These are phyloP conservation scores for Colletotrichum filicis DNA, from an alignment of 2,329 filamentous ascomycete genomes.

Conservation along the genomic window DNA sequence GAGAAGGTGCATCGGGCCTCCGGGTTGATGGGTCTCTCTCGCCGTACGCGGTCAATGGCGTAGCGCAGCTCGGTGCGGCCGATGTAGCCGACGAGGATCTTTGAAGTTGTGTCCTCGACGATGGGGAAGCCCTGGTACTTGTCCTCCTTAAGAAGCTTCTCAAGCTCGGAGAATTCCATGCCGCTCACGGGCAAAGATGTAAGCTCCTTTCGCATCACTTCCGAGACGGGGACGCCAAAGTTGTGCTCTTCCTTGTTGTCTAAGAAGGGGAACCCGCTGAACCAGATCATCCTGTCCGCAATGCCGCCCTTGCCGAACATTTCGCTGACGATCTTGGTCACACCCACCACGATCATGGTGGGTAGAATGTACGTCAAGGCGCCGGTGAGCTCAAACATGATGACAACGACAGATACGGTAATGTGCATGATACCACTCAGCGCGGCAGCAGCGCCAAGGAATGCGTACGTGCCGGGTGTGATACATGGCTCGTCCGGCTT, in stretches of 20 bases:
- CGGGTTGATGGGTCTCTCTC: constrained; percentile 73
- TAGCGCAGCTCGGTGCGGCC: constrained; percentile 92
- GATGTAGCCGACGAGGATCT: constrained; percentile 88
- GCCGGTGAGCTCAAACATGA: constrained; percentile 99
- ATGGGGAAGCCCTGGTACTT: constrained; percentile 95
- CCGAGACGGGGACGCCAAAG: constrained; percentile 92
- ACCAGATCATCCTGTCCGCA: constrained; percentile 98
- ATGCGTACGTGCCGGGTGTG: constrained; percentile 96
- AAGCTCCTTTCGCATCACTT: constrained; percentile 85
- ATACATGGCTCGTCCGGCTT: constrained; percentile 94
- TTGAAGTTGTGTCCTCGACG: constrained; percentile 77
- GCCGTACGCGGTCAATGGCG: constrained; percentile 83
- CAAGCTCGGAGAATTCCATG: constrained; percentile 79
- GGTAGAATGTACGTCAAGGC: constrained; percentile 96
- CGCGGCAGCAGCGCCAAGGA: constrained; percentile 90
- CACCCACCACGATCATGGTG: constrained; percentile 98
- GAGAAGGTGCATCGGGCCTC: constrained; percentile 81
- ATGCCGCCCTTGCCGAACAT: constrained; percentile 96
- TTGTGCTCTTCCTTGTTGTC: constrained; percentile 98
- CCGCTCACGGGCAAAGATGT: constrained; percentile 80
- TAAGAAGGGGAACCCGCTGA: constrained; percentile 95
- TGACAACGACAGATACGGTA: constrained; percentile 95
- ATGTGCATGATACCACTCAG: constrained; percentile 98
- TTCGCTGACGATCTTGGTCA: constrained; percentile 93
- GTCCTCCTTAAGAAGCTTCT: constrained; percentile 79